Conservation (phyloP, 2,329 filamentous ascomycete species). For the Sporothrix pallida region DNA sequence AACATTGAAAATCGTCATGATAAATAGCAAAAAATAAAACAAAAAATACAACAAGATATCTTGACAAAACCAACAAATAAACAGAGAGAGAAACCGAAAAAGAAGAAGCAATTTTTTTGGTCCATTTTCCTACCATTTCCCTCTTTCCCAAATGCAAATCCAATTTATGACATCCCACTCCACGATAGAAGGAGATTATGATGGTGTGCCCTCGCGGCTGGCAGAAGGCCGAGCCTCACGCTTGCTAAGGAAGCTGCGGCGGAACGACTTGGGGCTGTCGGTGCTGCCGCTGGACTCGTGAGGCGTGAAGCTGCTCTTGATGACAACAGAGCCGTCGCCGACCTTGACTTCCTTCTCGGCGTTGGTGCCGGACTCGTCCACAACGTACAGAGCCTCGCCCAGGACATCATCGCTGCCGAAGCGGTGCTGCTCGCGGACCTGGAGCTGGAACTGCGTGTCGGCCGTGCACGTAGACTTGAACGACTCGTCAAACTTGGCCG, state of each 20-base stretch:
- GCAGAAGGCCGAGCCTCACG: conserved; percentile 49
- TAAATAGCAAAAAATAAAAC: not conserved
- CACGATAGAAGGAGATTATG: conserved; percentile 20
- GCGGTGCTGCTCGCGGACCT: conserved; percentile 82
- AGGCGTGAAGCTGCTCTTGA: conserved; percentile 74
- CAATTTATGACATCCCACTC: not conserved
- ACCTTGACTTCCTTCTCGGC: conserved; percentile 76
- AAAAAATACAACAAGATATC: conserved; percentile 22
- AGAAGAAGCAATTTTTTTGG: conserved; percentile 6
- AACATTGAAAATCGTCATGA: conserved; percentile 9
- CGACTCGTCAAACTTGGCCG: conserved; percentile 74
- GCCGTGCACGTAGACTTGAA: conserved; percentile 80
- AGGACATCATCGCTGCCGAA: conserved; percentile 84
- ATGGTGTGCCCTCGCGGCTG: conserved; percentile 54
- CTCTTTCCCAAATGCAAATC: not conserved
- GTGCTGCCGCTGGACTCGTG: conserved; percentile 47
- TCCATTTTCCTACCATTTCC: not conserved
- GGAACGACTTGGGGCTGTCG: conserved; percentile 56
- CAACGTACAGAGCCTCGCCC: conserved; percentile 85
- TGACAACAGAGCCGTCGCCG: conserved; percentile 71
- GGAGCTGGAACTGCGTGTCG: conserved; percentile 83
- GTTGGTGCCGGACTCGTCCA: conserved; percentile 76
- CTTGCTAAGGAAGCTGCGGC: conserved; percentile 63
- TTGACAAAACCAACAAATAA: conserved; percentile 10
- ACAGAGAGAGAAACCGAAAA: conserved; percentile 1